Base-by-base conservation (phyloP, 192 early-diverging fungal species). In the Coemansia sp. region DNA sequence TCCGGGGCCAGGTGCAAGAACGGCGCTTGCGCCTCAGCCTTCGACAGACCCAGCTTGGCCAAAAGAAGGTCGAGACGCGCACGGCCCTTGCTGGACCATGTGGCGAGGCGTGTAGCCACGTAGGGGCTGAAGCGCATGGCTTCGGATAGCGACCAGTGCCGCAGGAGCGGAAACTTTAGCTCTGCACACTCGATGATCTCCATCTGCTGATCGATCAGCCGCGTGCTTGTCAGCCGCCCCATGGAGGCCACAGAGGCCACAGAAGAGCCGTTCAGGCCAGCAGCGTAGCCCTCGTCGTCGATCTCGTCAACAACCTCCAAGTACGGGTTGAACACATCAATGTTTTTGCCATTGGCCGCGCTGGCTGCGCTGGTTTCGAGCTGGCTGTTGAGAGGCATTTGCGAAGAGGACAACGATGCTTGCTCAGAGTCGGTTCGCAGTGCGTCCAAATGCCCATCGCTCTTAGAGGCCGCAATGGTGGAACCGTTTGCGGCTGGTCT, bases 81-180 rank as follows among this genome's bases (percentile, higher is more conserved):
- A 57, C 92, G 84, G 4, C 96, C 96, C 23, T 82, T 85, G 63
- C 91, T 91, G 23, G 90, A 89, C 96, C 96, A 98, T 5, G 95
- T 89, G 10, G 91, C 95, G 43, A 98, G 76, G 63, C 90, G 91
- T 23, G 91, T 88, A 5, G 90, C 92, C 8, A 98, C 93, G 64
- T 94, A 96, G 11, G 87, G 86, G 49, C 93, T 95, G 75, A 91
- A 90, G 60, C 88, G 91, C 93, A 98, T 89, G 56, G 91, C 88
- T 41, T 91, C 92, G 64, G 90, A 89, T 5, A 98, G 81, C 48
- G 88, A 95, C 96, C 96, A 98, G 67, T 98, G 96, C 41, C 94
- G 84, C 23, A 94, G 87, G 69, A 98, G 83, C 84, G 92, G 86
- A 41, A 98, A 88, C 45, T 88, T 80, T 41, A 94, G 92, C 75